phyloP scores from a whole-genome alignment of 148 eudicot genomes.

The Fallopia convolvulus region DNA sequence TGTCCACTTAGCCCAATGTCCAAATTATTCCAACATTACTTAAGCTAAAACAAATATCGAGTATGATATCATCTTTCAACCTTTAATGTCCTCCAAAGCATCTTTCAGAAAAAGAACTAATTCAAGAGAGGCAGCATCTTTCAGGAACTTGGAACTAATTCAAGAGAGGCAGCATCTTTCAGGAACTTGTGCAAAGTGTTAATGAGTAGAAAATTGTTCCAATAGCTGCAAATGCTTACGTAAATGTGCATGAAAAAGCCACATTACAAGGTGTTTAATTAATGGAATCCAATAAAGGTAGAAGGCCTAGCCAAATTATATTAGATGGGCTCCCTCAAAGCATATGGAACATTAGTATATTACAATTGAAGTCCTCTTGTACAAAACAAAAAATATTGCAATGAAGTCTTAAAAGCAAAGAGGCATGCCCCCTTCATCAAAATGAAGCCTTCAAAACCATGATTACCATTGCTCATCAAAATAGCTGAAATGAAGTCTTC shows the following conservation, averaged over 20 bases:
- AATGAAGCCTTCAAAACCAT: not conserved
- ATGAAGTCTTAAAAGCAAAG: too few species aligned
- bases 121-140: too few species aligned
- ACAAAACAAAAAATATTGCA: not conserved
- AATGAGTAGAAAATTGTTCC: not conserved
- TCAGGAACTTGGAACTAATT: too few species aligned
- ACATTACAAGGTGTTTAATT: not conserved
- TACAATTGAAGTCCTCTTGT: too few species aligned
- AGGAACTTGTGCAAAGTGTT: not conserved
- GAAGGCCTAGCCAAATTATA: not conserved
- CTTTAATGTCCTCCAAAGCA: too few species aligned
- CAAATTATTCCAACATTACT: too few species aligned
- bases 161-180: too few species aligned
- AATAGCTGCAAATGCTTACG: not conserved
- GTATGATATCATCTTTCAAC: too few species aligned
- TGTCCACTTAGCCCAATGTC: too few species aligned
- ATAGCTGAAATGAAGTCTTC: not conserved
- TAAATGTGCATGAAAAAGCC: not conserved
- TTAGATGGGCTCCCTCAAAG: not conserved
- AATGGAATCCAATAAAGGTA: not conserved
- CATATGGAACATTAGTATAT: not conserved
- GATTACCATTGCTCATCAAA: not conserved
- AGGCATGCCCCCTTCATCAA: not conserved
- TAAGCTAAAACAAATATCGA: too few species aligned
- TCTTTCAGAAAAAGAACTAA: too few species aligned